These are phyloP conservation scores for Umbelopsis ramanniana DNA, from an alignment of 192 early-diverging fungal genomes.

Conservation along the genomic window DNA sequence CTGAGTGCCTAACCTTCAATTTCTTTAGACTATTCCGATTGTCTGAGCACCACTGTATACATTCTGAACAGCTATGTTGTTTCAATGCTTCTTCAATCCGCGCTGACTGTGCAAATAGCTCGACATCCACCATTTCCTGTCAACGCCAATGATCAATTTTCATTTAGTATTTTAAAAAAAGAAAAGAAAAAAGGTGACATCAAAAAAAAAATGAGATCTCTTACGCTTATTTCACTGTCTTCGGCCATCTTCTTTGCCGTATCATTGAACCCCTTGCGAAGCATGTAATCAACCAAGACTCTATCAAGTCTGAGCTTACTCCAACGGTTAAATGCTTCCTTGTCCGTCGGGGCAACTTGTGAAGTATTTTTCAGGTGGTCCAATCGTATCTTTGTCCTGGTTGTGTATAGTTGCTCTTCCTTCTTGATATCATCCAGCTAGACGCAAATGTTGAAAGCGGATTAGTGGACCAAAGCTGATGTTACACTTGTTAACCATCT, in stretches of 20 bases:
- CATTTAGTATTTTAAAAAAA: background rate
- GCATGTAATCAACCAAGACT: constrained; percentile 94
- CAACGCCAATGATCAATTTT: background rate
- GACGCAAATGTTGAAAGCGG: background rate
- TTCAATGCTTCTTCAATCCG: constrained; percentile 81
- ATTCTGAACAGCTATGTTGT: constrained; percentile 81
- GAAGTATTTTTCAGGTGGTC: constrained; percentile 79
- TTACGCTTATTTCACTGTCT: constrained; percentile 67
- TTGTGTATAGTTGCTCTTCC: constrained; percentile 75
- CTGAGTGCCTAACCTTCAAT: constrained; percentile 65
- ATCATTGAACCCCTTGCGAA: constrained; percentile 80
- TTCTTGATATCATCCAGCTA: constrained; percentile 74
- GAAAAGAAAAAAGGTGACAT: background rate
- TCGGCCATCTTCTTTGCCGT: constrained; percentile 75
- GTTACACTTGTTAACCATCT: background rate
- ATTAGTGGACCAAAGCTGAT: background rate
- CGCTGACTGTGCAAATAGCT: constrained; percentile 84
- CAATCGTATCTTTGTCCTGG: constrained; percentile 72
- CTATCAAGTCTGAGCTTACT: constrained; percentile 83
- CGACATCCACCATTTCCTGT: constrained; percentile 87
- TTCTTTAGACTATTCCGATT: constrained; percentile 90
- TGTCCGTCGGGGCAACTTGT: constrained; percentile 61
- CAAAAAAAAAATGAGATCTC: background rate
- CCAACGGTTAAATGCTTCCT: constrained; percentile 84
- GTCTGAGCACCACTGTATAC: constrained; percentile 93